phyloP scores from a whole-genome alignment of 2,329 filamentous ascomycete genomes.

The Arachnomyces sp. region DNA sequence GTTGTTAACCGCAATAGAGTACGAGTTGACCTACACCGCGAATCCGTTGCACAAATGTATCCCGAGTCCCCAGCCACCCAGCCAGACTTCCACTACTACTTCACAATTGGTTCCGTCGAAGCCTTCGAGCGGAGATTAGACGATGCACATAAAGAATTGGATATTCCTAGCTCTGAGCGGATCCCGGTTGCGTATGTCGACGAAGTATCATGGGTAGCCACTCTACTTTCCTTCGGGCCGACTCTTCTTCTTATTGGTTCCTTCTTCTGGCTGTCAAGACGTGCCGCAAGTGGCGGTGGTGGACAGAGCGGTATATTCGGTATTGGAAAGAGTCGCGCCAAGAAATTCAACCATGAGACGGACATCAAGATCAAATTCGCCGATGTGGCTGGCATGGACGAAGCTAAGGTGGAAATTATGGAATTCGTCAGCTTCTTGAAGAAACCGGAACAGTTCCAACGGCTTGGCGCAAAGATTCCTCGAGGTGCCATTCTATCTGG shows the following conservation, averaged over 20 bases:
- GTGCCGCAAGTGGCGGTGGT: slow-evolving; percentile 61
- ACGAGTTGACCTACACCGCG: slow-evolving; percentile 69
- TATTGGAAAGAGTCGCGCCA: slow-evolving; percentile 91
- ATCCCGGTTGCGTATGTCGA: slow-evolving; percentile 85
- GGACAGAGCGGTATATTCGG: slow-evolving; percentile 77
- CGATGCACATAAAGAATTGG: slow-evolving; percentile 76
- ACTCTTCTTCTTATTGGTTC: slow-evolving; percentile 79
- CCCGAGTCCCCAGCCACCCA: slow-evolving; percentile 65
- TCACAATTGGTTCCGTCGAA: slow-evolving; percentile 91
- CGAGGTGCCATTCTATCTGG: slow-evolving; percentile 93
- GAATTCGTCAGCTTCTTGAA: slow-evolving; percentile 98
- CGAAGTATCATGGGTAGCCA: slow-evolving; percentile 65
- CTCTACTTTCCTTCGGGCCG: slow-evolving; percentile 74
- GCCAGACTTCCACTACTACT: slow-evolving; percentile 75
- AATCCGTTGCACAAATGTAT: slow-evolving; percentile 63
- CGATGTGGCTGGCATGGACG: slow-evolving; percentile 95
- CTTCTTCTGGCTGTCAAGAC: slow-evolving; percentile 69
- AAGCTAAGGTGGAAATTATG: slow-evolving; percentile 98
- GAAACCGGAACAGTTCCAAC: slow-evolving; percentile 85
- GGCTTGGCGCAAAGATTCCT: slow-evolving; percentile 93
- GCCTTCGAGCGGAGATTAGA: slow-evolving; percentile 86
- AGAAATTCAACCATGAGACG: slow-evolving; percentile 95
- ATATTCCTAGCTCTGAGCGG: slow-evolving; percentile 76
- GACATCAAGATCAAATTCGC: slow-evolving; percentile 95
- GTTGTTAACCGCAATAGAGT: slow-evolving; percentile 73